Evolutionary conservation across 169 alveolate species (phyloP), one percentile per base, ranked within the genome.

Genomic region (Plasmodium falciparum): DNA sequence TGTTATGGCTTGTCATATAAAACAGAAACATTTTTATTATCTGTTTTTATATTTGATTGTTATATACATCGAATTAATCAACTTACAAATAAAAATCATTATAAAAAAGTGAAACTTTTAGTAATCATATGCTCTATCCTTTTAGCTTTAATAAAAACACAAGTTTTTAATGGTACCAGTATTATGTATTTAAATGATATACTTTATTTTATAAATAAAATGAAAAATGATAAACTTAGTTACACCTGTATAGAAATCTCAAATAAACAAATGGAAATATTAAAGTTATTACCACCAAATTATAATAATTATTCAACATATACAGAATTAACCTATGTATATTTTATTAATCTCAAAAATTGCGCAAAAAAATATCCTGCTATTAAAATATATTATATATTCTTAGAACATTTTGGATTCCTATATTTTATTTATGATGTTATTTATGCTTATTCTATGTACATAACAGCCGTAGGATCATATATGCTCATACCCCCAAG

Each of bases 311-410:
- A 78, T 78, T 78, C 78, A 67, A 65, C 89, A 7, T 78, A 78
- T 56, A 49, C 89, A n/a, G 89, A 78, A 33, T 70, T 78, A 56
- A 78, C 80, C 5, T 65, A 78, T 78, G 89, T 78, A 22, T 78
- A 78, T 66, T 78, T 78, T 49, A 78, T 78, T 33, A 78, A 78
- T 78, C 67, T 78, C 50, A 78, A 78, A 78, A 66, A 29, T 59
- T 78, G 78, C 29, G 66, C 89, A 20, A 78, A 78, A 26, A 78
- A 78, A 50, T 78, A 78, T 78, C 89, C 89, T 5, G 89, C 89
- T 2, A 78, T 78, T 2, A 78, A 78, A 24, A 78, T 78, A 65
- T 78, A 78, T 52, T 78, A 78, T 70, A 78, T 78, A 20, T 78
- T 78, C 12, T 45, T 78, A 20, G 89, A 78, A 2, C 76, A 78